Evolutionary conservation across 345 rosid genomes (phyloP), one percentile per base, ranked within the genome.

Genomic region (Kandelia obovata): DNA sequence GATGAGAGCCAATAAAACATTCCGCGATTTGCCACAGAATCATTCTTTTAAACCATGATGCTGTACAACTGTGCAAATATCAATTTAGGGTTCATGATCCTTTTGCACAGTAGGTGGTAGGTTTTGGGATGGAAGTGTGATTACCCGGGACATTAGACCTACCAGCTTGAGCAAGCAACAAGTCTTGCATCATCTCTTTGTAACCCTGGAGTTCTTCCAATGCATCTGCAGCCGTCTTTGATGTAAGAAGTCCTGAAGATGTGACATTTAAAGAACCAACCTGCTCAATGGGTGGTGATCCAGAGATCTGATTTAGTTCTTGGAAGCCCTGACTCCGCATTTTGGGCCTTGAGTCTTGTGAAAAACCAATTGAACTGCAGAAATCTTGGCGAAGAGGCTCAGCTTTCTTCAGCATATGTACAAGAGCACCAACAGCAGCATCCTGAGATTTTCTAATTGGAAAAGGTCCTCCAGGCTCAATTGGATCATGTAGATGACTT

Each of bases 361-460:
- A 62, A 34, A 80, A 70, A 66, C 74, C 76, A 35, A 61, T 53
- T 10, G 78, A 71, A 25, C 67, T 46, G n/a, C 83, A 75, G 55
- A 58, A 49, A 47, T 86, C 96, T 79, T 87, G 92, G 34, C 80
- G 80, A 21, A 95, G 93, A 53, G 97, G 96, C 13, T 86, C 89
- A 37, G 97, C 97, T 86, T 88, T 89, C 82, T 87, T 80, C 84
- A 95, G 83, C 96, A 95, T 82, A 5, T 34, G 62, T 59, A 95
- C 97, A 58, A 92, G 88, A 43, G 87, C 92, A 79, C 99, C 96
- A 66, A 95, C 96, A 46, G 88, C 96, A 67, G 97, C 99, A 78
- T 83, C 97, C 49, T 84, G 89, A 11, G 97, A 91, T 76, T 87
- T 91, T 58, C 76, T 72, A 26, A 69, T 78, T 11, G 86, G 87